Evolutionary conservation across 805 yeast genomes (phyloP), one percentile per base, ranked within the genome.

Genomic region (Ogataea nakhonphanomensis): DNA sequence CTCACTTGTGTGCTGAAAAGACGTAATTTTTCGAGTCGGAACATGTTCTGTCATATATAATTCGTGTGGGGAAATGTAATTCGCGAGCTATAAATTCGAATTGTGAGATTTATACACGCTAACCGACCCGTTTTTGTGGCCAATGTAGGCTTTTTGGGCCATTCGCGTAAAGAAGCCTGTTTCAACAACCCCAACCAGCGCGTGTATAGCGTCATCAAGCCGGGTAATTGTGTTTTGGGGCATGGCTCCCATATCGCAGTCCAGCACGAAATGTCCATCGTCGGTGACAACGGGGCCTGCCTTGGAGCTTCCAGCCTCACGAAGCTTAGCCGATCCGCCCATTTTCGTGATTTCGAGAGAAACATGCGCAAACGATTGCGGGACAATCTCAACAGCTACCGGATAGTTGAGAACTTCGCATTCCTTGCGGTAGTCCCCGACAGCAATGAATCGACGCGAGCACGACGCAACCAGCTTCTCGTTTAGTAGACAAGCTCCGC

Each of bases 251-350:
- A 93, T 90, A 58, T 89, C 86, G 23, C 96, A 95, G 64, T 93
- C 99, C 45, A 93, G 78, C 48, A 93, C 74, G 60, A 89, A 87
- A 63, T 91, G 91, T 63, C 90, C 89, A 66, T 93, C 93, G 63
- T 93, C 99, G 25, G 99, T 91, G 49, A 93, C 84, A 23, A 89
- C 82, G 10, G 99, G 98, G 17, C 99, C 99, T 7, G 99, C 99
- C 66, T 93, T 93, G 25, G 95, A 88, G 37, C 79, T 65, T 8
- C 87, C 91, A 34, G 98, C 98, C 55, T 81, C 83, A 62, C 99
- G 78, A 53, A 88, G 70, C 5, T 54, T 65, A 14, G 88, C 77
- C 3, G 62, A 66, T 20, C 90, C 89, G 6, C 93, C 91, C 54
- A 85, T 57, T 28, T 57, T 55, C 35, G 64, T 55, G 53, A 93